phyloP scores from a whole-genome alignment of 192 early-diverging fungal species.

The Funneliformis geosporum region DNA sequence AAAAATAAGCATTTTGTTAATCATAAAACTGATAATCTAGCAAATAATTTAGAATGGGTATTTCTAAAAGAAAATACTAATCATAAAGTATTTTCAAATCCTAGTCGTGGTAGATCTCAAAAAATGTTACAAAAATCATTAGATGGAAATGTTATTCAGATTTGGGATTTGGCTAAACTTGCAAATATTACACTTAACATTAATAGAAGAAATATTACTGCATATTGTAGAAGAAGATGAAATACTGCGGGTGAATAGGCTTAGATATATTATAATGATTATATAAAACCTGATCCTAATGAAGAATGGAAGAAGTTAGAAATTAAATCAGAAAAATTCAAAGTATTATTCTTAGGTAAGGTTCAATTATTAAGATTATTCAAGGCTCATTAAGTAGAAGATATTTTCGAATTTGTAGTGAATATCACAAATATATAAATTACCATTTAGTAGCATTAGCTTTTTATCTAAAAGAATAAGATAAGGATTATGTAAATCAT shows the following conservation, averaged over 20 bases:
- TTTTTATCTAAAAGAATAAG: background rate
- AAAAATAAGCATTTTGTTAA: background rate
- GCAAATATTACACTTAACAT: slow-evolving; percentile 16
- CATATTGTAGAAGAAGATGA: background rate
- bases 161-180: slow-evolving; percentile 2
- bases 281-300: slow-evolving; percentile 9
- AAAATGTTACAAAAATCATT: background rate
- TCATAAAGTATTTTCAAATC: background rate
- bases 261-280: slow-evolving; percentile 12
- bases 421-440: background rate
- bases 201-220: background rate
- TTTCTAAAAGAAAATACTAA: background rate
- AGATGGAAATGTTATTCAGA: slow-evolving; percentile 11
- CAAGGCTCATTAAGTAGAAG: slow-evolving; percentile 5
- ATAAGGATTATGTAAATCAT: background rate
- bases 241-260: background rate
- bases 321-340: slow-evolving; percentile 4
- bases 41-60: background rate
- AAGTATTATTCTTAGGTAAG: slow-evolving; percentile 2
- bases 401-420: background rate
- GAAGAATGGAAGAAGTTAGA: background rate
- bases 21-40: background rate
- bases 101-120: background rate
- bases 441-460: background rate
- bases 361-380: background rate